phyloP scores from a whole-genome alignment of 352 stramenopile genomes.

The Globisporangium emineosum region DNA sequence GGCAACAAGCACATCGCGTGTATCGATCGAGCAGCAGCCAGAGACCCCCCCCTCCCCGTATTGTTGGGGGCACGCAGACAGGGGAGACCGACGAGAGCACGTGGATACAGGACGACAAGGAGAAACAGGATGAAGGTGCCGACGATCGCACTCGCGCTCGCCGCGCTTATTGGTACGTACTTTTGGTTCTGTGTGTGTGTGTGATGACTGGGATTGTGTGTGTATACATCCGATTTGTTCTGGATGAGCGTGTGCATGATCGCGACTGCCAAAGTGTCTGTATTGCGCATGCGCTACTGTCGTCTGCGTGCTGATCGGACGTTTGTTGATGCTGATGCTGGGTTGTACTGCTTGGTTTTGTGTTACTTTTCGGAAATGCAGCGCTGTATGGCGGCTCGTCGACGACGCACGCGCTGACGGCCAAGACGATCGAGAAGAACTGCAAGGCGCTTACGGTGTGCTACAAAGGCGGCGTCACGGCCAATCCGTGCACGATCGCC shows the following conservation, averaged over 20 bases:
- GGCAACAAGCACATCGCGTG: neutral
- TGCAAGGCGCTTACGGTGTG: conserved; percentile 26
- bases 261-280: too few relatives aligned
- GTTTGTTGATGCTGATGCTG: neutral
- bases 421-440: conserved; percentile 11
- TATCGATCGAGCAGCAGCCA: too few relatives aligned
- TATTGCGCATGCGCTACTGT: too few relatives aligned
- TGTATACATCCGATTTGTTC: neutral
- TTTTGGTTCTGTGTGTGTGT: neutral
- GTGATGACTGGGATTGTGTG: neutral
- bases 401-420: conserved; percentile 10
- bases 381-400: conserved; percentile 4
- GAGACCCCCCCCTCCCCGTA: too few relatives aligned
- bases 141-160: conserved; percentile 8
- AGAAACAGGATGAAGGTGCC: conserved; percentile 15
- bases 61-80: too few relatives aligned
- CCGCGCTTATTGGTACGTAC: conserved; percentile 16
- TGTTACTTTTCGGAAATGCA: neutral
- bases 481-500: conserved; percentile 23
- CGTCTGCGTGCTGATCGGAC: neutral
- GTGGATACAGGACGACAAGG: neutral
- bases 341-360: neutral
- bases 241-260: neutral
- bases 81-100: neutral
- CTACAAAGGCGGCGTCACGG: conserved; percentile 21